phyloP scores from a whole-genome alignment of 2,329 filamentous ascomycete genomes.

The Fusarium chaquense region DNA sequence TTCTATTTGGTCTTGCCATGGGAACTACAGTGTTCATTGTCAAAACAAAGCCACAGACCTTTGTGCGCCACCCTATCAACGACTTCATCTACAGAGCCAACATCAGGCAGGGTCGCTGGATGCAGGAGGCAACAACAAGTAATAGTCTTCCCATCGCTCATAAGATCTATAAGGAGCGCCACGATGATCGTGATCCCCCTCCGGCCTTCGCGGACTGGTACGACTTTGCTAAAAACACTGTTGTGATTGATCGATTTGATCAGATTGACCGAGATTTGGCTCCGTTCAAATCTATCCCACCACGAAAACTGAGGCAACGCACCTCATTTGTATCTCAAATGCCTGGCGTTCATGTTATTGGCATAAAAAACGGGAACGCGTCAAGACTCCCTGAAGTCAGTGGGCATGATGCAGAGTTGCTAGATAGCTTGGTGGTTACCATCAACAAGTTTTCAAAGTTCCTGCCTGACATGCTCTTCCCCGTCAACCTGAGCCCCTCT shows the following conservation, averaged over 20 bases:
- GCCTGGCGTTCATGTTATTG: constrained; percentile 61
- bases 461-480: constrained; percentile 85
- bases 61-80: constrained; percentile 60
- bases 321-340: constrained; percentile 56
- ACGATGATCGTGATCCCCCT: constrained; percentile 77
- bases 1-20: constrained; percentile 55
- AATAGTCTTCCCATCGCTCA: constrained; percentile 61
- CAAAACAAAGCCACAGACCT: constrained; percentile 48
- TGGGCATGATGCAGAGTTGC: constrained; percentile 50
- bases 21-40: constrained; percentile 54
- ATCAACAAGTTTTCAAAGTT: constrained; percentile 77
- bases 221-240: constrained; percentile 77
- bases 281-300: constrained; percentile 82
- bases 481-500: constrained; percentile 76
- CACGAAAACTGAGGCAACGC: constrained; percentile 73
- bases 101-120: constrained; percentile 63
- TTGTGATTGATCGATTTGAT: constrained; percentile 83
- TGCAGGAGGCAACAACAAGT: constrained; percentile 61
- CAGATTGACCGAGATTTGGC: constrained; percentile 80
- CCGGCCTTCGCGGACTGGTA: constrained; percentile 89
- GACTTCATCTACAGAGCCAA: constrained; percentile 63
- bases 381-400: constrained; percentile 53
- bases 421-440: constrained; percentile 70
- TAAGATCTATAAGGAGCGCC: constrained; percentile 62
- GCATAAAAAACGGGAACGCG: constrained; percentile 74